phyloP scores from a whole-genome alignment of 306 rosid species.

The Echinosophora koreensis region DNA sequence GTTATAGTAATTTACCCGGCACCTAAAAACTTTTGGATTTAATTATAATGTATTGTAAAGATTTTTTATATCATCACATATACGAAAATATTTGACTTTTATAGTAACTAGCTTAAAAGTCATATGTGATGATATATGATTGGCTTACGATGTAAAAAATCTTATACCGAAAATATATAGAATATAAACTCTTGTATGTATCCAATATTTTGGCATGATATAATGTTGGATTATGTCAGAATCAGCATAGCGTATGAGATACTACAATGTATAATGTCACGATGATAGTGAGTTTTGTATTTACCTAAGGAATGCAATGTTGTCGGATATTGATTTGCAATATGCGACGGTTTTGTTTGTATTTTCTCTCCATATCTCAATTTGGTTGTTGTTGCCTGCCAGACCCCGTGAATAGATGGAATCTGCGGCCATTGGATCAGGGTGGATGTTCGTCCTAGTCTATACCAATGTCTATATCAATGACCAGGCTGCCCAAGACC shows the following conservation, averaged over 20 bases:
- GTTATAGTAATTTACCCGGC: not conserved
- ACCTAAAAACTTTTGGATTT: not conserved
- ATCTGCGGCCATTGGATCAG: constrained; percentile 79
- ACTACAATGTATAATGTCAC: not conserved
- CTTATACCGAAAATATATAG: too few relatives aligned
- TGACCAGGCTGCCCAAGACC: constrained; percentile 69
- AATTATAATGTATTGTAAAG: too few relatives aligned
- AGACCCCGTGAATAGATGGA: constrained; percentile 84
- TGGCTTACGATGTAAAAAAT: too few relatives aligned
- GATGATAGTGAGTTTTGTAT: not conserved
- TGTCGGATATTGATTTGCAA: not conserved
- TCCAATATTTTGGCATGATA: not conserved
- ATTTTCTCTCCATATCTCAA: not conserved
- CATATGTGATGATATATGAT: too few relatives aligned
- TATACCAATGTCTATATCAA: too few relatives aligned
- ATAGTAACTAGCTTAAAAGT: too few relatives aligned
- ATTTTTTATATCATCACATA: too few relatives aligned
- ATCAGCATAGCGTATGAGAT: not conserved
- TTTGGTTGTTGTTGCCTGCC: constrained; percentile 47
- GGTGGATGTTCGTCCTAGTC: constrained; percentile 88
- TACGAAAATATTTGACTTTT: too few relatives aligned
- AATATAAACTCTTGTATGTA: not conserved
- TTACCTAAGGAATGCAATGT: not conserved
- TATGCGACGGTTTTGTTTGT: not conserved
- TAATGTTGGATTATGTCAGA: not conserved